Evolutionary conservation across 306 rosid species (phyloP).

Genomic region (Cicer judaicum): DNA sequence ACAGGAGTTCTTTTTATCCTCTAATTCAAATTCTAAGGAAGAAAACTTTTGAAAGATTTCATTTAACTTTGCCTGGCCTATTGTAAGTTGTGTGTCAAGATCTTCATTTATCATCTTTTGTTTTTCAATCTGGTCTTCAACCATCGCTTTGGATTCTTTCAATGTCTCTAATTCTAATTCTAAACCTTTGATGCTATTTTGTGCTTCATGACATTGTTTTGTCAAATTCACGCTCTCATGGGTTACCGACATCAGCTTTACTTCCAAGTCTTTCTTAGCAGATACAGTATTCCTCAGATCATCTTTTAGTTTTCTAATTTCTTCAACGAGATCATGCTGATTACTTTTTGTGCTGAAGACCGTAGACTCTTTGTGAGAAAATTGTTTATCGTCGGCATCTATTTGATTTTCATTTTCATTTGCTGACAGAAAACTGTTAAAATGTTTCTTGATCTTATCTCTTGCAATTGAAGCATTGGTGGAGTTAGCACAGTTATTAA

Average conservation of each 20-base stretch:
- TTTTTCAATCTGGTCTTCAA: constrained; percentile 63
- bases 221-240: constrained; percentile 55
- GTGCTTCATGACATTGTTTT: constrained; percentile 67
- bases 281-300: constrained; percentile 57
- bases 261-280: constrained; percentile 59
- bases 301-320: constrained; percentile 57
- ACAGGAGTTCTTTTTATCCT: constrained; percentile 67
- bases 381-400: constrained; percentile 43
- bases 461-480: constrained; percentile 57
- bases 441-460: constrained; percentile 73
- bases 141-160: constrained; percentile 53
- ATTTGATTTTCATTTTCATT: constrained; percentile 41
- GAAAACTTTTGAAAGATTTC: constrained; percentile 67
- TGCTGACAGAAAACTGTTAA: constrained; percentile 47
- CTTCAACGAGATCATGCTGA: constrained; percentile 52
- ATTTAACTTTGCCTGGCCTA: constrained; percentile 58
- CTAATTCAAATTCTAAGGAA: constrained; percentile 74
- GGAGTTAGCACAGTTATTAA: constrained; percentile 58
- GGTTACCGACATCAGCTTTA: constrained; percentile 48
- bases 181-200: constrained; percentile 58
- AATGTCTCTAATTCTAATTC: constrained; percentile 57
- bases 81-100: constrained; percentile 69
- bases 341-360: neutral
- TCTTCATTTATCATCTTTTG: constrained; percentile 70
- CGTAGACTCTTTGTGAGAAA: no score